Percentiles rank a stretch among this genome's conserved stretches.
Conservation (phyloP, 495 filamentous ascomycete species). For the Elasticomyces elasticus region DNA sequence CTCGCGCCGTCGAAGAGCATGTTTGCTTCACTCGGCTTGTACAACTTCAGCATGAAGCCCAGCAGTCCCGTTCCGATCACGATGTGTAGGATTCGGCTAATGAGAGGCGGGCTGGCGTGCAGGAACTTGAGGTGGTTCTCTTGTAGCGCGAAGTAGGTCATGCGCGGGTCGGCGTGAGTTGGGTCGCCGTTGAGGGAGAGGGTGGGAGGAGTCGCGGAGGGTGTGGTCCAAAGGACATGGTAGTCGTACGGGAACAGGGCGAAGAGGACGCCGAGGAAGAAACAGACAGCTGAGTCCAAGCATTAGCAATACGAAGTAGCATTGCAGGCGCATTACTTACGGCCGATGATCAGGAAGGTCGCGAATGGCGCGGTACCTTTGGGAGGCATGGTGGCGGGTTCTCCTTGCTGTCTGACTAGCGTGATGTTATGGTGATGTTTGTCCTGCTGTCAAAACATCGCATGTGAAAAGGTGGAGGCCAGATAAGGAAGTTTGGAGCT, state of each 20-base stretch:
- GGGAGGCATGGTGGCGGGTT: slow-evolving; percentile 11
- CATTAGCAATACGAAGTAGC: slow-evolving; percentile 5
- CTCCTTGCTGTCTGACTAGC: no score
- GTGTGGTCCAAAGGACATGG: slow-evolving; percentile 82
- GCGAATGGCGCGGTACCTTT: slow-evolving; percentile 49
- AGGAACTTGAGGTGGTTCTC: slow-evolving; percentile 81
- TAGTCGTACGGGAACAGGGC: slow-evolving; percentile 96
- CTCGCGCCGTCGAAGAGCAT: slow-evolving; percentile 92
- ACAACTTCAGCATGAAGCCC: slow-evolving; percentile 88
- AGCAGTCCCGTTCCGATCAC: slow-evolving; percentile 77
- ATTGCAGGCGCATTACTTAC: slow-evolving; percentile 42
- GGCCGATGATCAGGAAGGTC: slow-evolving; percentile 91
- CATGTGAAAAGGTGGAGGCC: no score
- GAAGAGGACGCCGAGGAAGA: slow-evolving; percentile 98
- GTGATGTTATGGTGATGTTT: no score
- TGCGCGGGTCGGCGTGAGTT: slow-evolving; percentile 6
- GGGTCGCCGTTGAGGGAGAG: slow-evolving; percentile 28
- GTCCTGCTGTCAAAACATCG: no score
- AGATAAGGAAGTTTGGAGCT: no score
- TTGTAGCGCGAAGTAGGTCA: slow-evolving; percentile 59
- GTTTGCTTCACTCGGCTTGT: slow-evolving; percentile 82
- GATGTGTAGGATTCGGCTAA: slow-evolving; percentile 87
- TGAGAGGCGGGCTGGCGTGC: slow-evolving; percentile 76
- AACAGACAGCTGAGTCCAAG: slow-evolving; percentile 40
- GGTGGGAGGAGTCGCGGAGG: no score